These are phyloP conservation scores for Alternaria arborescens DNA, from an alignment of 2,329 filamentous ascomycete genomes.

Conservation along the genomic window DNA sequence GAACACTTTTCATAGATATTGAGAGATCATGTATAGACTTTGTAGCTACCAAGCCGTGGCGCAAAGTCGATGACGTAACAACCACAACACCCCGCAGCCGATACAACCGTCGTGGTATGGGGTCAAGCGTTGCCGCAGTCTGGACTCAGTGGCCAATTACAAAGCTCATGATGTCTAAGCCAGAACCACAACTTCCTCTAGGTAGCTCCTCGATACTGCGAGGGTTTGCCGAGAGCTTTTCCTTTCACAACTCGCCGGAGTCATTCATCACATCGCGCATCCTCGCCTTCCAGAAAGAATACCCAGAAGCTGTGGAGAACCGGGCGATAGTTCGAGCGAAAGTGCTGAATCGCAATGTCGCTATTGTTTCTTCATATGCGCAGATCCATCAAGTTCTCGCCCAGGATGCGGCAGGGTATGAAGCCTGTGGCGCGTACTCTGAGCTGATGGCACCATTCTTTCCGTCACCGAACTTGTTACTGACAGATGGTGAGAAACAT, in stretches of 20 bases:
- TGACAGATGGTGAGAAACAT: constrained; percentile 2
- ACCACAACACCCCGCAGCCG: background rate
- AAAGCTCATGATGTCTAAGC: background rate
- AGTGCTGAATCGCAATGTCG: constrained; percentile 3
- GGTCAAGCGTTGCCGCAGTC: background rate
- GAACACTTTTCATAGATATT: background rate
- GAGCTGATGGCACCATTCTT: constrained; percentile 4
- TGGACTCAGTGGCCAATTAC: too few species aligned
- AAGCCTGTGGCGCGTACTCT: constrained; percentile 1
- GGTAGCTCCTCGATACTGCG: background rate
- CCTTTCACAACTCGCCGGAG: background rate
- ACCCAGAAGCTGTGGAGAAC: background rate
- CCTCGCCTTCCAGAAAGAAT: background rate
- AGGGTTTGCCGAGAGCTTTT: constrained; percentile 1
- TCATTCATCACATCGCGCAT: constrained; percentile 1
- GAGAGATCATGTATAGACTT: background rate
- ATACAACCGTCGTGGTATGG: background rate
- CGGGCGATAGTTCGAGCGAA: background rate
- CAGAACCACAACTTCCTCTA: background rate
- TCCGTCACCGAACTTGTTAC: background rate
- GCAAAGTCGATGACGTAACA: constrained; percentile 1
- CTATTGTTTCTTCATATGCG: constrained; percentile 2
- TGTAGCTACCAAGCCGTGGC: background rate
- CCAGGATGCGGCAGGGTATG: background rate
- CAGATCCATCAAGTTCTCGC: constrained; percentile 3